Evolutionary conservation across 2,329 filamentous ascomycete genomes (phyloP).

Genomic region (Xylaria sp.): DNA sequence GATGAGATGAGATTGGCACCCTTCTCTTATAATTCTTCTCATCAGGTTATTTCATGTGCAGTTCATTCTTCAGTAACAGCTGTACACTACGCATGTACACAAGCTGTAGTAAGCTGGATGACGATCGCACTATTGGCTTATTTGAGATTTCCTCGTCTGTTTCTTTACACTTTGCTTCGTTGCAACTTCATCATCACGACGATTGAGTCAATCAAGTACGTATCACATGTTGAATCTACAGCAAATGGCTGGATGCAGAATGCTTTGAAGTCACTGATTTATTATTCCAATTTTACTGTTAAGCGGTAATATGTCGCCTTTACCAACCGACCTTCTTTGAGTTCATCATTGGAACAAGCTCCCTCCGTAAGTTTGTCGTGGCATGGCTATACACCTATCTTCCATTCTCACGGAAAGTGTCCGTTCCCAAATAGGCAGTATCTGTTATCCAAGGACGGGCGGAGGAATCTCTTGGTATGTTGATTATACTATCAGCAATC

Average conservation of each 20-base stretch:
- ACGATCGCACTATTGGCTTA: background rate
- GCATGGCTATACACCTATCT: background rate
- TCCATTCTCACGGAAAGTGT: background rate
- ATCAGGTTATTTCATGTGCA: slow-evolving; percentile 13
- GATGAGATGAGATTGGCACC: slow-evolving; percentile 17
- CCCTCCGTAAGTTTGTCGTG: background rate
- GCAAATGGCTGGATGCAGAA: background rate
- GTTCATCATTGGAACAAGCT: background rate
- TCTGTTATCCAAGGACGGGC: slow-evolving; percentile 26
- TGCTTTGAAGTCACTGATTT: no score
- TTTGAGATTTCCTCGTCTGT: background rate
- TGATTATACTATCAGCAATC: slow-evolving; percentile 32
- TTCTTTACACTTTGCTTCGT: background rate
- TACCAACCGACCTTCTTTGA: background rate
- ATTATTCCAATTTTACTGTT: background rate
- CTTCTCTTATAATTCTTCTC: slow-evolving; percentile 1
- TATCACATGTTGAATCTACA: background rate
- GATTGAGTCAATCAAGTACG: background rate
- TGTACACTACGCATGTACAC: slow-evolving; percentile 2
- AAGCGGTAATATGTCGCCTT: background rate
- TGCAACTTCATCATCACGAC: background rate
- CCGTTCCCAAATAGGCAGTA: slow-evolving; percentile 27
- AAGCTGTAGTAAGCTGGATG: slow-evolving; percentile 29
- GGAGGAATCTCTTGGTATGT: slow-evolving; percentile 45
- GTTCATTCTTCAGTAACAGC: background rate